Base-by-base conservation (phyloP, 2,329 filamentous ascomycete species). In the Clonostachys byssicola region DNA sequence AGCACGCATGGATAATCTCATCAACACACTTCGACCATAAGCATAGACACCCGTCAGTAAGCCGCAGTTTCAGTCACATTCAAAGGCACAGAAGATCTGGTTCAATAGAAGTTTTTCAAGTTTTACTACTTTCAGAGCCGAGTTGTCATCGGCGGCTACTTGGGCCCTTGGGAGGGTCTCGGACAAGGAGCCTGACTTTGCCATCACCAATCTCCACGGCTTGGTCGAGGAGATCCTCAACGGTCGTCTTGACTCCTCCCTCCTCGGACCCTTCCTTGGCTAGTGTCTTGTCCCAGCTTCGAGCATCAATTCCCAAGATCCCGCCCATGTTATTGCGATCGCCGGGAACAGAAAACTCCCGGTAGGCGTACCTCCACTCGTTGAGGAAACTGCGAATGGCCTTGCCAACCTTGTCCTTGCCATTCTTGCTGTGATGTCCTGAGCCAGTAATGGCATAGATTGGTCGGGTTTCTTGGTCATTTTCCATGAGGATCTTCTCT, bases 361-460 rank as follows among this genome's bases (percentile, higher is more conserved):
- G 86, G 69, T 92, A 99, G 1, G 89, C 88, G 63, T 96, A 99
- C 52, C 89, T 83, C 91, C 92, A 96, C 64, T 97, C 92, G 61
- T 92, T 95, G 47, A 99, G 73, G 71, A 95, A 97, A 55, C 81
- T 83, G 47, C 94, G 86, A 52, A 97, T 85, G 2, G 92, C 91
- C 70, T 95, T 96, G 61, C 92, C 92, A 35, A 99, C 89, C 70
- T 99, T 99, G 68, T 99, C 94, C 66, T 97, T 97, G 59, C 94
- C 92, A 62, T 96, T 96, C 74, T 97, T 97, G 65, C 89, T 95
- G 69, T 99, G 94, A 61, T 97, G 92, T 5, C 92, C 94, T 1
- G 92, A 97, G 41, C 94, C 94, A 2, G 92, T 96, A 63, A 99
- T 97, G 55, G 92, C 92, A 63, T 97, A 99, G 40, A 99, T 80